These are phyloP conservation scores for Plectosphaerella cucumerina DNA, from an alignment of 2,329 filamentous ascomycete genomes.

Conservation along the genomic window DNA sequence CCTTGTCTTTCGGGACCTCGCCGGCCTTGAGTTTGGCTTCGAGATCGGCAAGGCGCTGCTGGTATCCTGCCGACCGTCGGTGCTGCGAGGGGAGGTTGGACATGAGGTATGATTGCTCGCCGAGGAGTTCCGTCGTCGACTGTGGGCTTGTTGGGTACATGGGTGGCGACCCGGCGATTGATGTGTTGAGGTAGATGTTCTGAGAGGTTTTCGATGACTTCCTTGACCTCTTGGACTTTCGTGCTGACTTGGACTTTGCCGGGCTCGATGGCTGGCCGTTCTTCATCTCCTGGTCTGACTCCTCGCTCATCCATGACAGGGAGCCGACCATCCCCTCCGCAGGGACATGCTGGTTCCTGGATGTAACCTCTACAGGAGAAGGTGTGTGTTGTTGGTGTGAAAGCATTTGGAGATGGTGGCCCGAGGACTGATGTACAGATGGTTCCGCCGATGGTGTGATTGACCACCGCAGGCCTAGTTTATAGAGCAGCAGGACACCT, in stretches of 20 bases:
- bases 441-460: neutral
- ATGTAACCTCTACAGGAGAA: neutral
- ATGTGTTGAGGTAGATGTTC: slow-evolving; percentile 1
- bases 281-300: too few species aligned
- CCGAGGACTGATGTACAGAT: neutral
- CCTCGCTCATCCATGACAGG: too few species aligned
- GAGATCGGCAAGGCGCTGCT: slow-evolving; percentile 29
- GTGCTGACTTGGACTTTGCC: too few species aligned
- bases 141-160: slow-evolving; percentile 20
- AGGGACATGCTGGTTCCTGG: too few species aligned
- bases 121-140: slow-evolving; percentile 33
- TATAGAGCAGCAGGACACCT: neutral
- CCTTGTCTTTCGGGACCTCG: slow-evolving; percentile 11
- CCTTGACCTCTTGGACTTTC: too few species aligned
- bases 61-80: slow-evolving; percentile 29
- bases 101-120: slow-evolving; percentile 43
- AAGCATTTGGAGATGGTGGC: neutral
- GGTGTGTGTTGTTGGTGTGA: neutral
- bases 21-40: slow-evolving; percentile 24
- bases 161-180: slow-evolving; percentile 9
- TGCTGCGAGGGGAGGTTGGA: slow-evolving; percentile 35
- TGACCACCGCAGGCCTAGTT: neutral
- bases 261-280: too few species aligned
- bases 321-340: too few species aligned
- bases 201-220: neutral